A percentile compares a stretch with the other conserved stretches of the same genome.
Evolutionary conservation across 495 filamentous ascomycete genomes (phyloP).

Genomic region (Amphirosellinia nigrospora): DNA sequence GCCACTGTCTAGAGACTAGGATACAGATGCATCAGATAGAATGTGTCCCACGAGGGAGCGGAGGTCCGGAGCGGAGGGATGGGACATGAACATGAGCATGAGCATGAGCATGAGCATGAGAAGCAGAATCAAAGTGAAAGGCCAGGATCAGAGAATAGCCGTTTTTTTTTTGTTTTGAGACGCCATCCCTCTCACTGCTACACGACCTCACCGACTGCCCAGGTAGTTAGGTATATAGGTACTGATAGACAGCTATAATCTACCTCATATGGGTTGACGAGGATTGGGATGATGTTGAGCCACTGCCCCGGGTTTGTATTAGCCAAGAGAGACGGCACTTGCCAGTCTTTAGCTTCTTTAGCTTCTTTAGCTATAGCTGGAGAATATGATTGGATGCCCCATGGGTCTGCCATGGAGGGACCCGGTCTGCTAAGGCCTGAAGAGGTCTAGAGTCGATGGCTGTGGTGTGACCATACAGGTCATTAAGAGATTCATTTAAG

Average conservation of each 20-base stretch:
- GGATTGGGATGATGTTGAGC: background rate
- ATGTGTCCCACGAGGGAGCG: conserved; percentile 1
- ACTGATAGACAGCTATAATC: background rate
- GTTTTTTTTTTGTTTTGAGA: too few species aligned
- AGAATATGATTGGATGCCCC: background rate
- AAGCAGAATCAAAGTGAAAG: background rate
- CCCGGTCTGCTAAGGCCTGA: background rate
- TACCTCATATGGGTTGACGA: background rate
- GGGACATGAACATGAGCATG: background rate
- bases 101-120: background rate
- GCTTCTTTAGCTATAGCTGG: background rate
- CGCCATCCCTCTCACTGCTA: background rate
- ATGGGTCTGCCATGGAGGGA: background rate
- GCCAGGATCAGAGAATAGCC: background rate
- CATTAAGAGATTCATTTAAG: too few species aligned
- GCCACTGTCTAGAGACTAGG: background rate
- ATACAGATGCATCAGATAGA: conserved; percentile 19
- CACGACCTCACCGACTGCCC: background rate
- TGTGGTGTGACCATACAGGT: too few species aligned
- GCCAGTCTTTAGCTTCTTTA: background rate
- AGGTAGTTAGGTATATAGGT: too few species aligned
- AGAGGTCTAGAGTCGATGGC: background rate
- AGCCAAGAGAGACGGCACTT: conserved; percentile 9
- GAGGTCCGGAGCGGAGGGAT: conserved; percentile 14
- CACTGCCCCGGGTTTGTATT: background rate